A percentile compares a stretch with the other conserved stretches of the same genome.
Evolutionary conservation across 345 rosid species (phyloP).

Genomic region (Zanthoxylum bungeanum): DNA sequence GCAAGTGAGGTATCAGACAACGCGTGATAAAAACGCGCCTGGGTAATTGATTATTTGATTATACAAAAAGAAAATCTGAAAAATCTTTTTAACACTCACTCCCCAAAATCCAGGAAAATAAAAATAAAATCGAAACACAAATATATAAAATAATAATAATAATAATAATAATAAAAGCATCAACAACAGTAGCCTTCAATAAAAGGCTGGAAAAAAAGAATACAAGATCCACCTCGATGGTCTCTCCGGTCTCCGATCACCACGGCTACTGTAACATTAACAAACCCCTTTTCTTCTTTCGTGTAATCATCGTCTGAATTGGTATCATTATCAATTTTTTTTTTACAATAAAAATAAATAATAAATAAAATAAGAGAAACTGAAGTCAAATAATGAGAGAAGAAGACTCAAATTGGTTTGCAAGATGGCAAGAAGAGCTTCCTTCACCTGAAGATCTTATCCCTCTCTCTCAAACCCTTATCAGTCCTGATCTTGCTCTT

Average conservation of each 20-base stretch:
- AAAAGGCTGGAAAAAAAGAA: constrained; percentile 48
- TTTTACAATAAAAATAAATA: too few species aligned
- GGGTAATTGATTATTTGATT: background rate
- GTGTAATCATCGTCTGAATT: too few species aligned
- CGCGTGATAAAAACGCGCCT: background rate
- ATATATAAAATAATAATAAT: background rate
- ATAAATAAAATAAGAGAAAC: too few species aligned
- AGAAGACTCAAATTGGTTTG: constrained; percentile 76
- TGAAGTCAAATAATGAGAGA: constrained; percentile 54
- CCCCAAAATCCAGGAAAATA: constrained; percentile 30
- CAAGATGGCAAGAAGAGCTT: constrained; percentile 87
- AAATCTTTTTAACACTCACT: constrained; percentile 24
- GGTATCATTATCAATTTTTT: too few species aligned
- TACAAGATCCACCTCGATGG: constrained; percentile 89
- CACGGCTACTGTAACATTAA: constrained; percentile 23
- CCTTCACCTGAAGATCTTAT: constrained; percentile 89
- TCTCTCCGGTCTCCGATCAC: constrained; percentile 40
- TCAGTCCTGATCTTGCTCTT: constrained; percentile 88
- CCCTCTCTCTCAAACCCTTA: constrained; percentile 86
- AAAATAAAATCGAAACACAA: constrained; percentile 11
- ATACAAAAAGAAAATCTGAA: background rate
- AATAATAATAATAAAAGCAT: constrained; percentile 17
- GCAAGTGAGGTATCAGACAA: background rate
- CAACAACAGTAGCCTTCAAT: constrained; percentile 22
- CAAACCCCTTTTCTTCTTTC: background rate